A percentile compares a stretch with the other conserved stretches of the same genome.
phyloP scores from a whole-genome alignment of 2,329 filamentous ascomycete species.

The Fusarium cicatricum region DNA sequence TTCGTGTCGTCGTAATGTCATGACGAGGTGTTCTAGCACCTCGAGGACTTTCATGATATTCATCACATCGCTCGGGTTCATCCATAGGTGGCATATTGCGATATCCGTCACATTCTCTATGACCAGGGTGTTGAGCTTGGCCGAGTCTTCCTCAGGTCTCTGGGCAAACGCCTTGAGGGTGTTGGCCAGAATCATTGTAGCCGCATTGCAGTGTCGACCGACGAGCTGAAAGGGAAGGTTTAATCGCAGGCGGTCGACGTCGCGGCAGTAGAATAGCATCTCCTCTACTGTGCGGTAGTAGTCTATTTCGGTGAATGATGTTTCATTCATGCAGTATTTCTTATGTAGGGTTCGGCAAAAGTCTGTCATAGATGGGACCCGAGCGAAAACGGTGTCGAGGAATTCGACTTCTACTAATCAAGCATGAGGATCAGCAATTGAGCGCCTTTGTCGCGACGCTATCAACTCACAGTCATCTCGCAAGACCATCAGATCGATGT shows the following conservation, averaged over 20 bases:
- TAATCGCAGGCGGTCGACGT: conserved; percentile 56
- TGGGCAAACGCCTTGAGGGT: conserved; percentile 58
- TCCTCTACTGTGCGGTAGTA: conserved; percentile 52
- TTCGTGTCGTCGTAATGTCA: conserved; percentile 58
- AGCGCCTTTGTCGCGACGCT: not conserved
- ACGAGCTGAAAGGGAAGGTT: conserved; percentile 62
- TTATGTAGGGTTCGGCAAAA: conserved; percentile 55
- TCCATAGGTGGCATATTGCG: conserved; percentile 57
- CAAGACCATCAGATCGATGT: conserved; percentile 61
- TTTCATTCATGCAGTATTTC: conserved; percentile 58
- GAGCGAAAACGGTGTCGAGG: conserved; percentile 55
- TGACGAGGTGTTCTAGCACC: conserved; percentile 54
- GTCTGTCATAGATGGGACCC: conserved; percentile 55
- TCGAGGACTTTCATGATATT: conserved; percentile 56
- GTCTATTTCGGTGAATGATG: conserved; percentile 59
- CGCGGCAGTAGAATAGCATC: conserved; percentile 55
- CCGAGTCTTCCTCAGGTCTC: conserved; percentile 55
- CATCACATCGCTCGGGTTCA: conserved; percentile 59
- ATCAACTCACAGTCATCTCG: conserved; percentile 57
- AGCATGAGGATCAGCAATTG: conserved; percentile 19
- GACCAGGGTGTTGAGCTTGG: conserved; percentile 55
- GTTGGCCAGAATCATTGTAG: conserved; percentile 62
- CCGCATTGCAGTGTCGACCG: conserved; percentile 54
- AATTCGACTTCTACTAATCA: conserved; percentile 58
- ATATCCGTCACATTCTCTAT: conserved; percentile 60